A percentile compares a stretch with the other conserved stretches of the same genome.
Evolutionary conservation across 2,329 filamentous ascomycete genomes (phyloP).

Genomic region (Epichloe gansuensis): DNA sequence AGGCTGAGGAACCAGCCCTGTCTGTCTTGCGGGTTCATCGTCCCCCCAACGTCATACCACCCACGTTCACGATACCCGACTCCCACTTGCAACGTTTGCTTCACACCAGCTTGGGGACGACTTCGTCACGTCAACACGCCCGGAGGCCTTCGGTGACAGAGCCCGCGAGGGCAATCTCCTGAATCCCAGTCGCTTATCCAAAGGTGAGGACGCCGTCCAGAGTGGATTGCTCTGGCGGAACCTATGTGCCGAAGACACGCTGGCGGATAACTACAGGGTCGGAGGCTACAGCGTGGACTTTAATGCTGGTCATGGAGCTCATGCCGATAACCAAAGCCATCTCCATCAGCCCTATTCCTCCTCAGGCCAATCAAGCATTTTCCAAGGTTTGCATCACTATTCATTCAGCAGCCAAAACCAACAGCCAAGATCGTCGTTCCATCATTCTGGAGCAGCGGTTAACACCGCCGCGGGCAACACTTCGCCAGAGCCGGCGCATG

Average conservation of each 20-base stretch:
- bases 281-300: constrained; percentile 66
- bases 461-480: constrained; percentile 33
- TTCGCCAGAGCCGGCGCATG: constrained; percentile 26
- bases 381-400: constrained; percentile 7
- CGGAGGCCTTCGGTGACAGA: constrained; percentile 23
- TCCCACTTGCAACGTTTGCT: background rate
- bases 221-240: constrained; percentile 66
- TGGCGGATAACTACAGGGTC: constrained; percentile 64
- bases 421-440: constrained; percentile 33
- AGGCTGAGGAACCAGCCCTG: background rate
- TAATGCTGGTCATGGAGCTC: constrained; percentile 49
- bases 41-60: background rate
- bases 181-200: constrained; percentile 46
- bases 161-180: constrained; percentile 42
- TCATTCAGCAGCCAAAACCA: constrained; percentile 6
- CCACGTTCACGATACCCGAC: constrained; percentile 5
- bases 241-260: constrained; percentile 60
- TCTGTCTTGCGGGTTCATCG: background rate
- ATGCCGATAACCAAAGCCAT: constrained; percentile 53
- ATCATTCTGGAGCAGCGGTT: constrained; percentile 27
- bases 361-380: constrained; percentile 21
- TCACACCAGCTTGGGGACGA: constrained; percentile 1
- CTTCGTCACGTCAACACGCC: background rate
- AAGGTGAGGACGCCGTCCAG: constrained; percentile 58
- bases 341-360: constrained; percentile 51